Conservation (phyloP, 495 filamentous ascomycete genomes). For the Cladorrhinum samala region DNA sequence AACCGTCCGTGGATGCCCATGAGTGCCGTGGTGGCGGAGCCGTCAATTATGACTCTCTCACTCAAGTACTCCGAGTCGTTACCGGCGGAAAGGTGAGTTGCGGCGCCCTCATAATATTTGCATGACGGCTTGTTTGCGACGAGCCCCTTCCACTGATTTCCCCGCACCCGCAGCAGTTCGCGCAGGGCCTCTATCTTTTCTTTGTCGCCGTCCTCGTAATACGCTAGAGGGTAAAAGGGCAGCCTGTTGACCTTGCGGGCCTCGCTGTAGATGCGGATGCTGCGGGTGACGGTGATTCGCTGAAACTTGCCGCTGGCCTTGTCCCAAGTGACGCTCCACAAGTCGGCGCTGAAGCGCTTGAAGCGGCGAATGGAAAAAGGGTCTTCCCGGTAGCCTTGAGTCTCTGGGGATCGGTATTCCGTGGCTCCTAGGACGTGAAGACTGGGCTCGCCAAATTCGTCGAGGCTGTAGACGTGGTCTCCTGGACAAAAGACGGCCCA, state of each 20-base stretch:
- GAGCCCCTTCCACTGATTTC: constrained; percentile 2
- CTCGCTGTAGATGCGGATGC: constrained; percentile 4
- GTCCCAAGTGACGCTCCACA: constrained; percentile 5
- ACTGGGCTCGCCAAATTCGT: constrained; percentile 4
- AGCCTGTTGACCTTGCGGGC: not conserved
- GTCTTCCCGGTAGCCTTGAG: not conserved
- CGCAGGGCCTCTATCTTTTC: not conserved
- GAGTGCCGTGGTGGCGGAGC: not conserved
- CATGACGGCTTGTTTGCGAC: constrained; percentile 4
- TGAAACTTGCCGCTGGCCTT: constrained; percentile 1
- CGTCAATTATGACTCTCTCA: constrained; percentile 1
- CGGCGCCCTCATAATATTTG: constrained; percentile 4
- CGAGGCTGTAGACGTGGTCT: constrained; percentile 1
- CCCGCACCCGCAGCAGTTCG: not conserved
- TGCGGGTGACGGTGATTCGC: constrained; percentile 7
- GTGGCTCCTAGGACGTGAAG: constrained; percentile 3
- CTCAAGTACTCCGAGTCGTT: not conserved
- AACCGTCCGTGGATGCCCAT: too few relatives aligned
- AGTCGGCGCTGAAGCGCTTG: constrained; percentile 1
- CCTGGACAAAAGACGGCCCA: constrained; percentile 8
- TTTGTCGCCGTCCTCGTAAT: not conserved
- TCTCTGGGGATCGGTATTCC: not conserved
- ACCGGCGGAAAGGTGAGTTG: not conserved
- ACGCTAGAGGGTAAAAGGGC: constrained; percentile 7
- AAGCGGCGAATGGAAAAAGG: constrained; percentile 1